Evolutionary conservation across 306 rosid species (phyloP).

Genomic region (Medicago truncatula): MtrunA17r5.0-ANR NC_053042.1:38072001-38072500

Average conservation of each 20-base stretch:
- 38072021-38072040: constrained; percentile 74
- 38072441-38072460: neutral
- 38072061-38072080: constrained; percentile 62
- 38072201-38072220: constrained; percentile 72
- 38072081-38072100: constrained; percentile 61
- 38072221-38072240: constrained; percentile 52
- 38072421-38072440: constrained; percentile 29
- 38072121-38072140: constrained; percentile 32
- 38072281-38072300: constrained; percentile 67
- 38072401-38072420: constrained; percentile 44
- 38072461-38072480: constrained; percentile 32
- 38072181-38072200: constrained; percentile 79
- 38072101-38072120: constrained; percentile 20
- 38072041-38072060: constrained; percentile 72
- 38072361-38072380: constrained; percentile 86
- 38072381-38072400: constrained; percentile 67
- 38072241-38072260: constrained; percentile 81
- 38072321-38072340: constrained; percentile 81
- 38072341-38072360: constrained; percentile 81
- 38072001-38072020: constrained; percentile 79
- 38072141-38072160: constrained; percentile 59
- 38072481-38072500: constrained; percentile 65
- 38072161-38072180: constrained; percentile 46
- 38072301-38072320: constrained; percentile 67
- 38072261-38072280: constrained; percentile 69